These are phyloP conservation scores for Pichia californica DNA, from an alignment of 805 yeast genomes.

Conservation along the genomic window DNA sequence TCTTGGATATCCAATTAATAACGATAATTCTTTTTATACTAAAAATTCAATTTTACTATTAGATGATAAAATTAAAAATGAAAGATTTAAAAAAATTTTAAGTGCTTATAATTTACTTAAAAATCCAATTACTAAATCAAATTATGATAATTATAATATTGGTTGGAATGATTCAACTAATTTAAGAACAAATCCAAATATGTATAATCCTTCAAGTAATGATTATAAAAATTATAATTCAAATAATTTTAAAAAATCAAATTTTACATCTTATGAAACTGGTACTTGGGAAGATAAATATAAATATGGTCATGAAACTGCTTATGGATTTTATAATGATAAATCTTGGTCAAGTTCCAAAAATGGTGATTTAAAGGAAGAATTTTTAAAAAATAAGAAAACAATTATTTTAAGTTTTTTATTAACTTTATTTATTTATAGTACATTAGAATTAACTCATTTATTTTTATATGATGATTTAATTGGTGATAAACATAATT, in stretches of 20 bases:
- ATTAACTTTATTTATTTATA: constrained; percentile 23
- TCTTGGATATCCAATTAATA: constrained; percentile 16
- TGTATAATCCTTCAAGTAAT: constrained; percentile 16
- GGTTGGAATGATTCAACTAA: constrained; percentile 38
- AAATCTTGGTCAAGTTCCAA: constrained; percentile 22
- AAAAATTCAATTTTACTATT: constrained; percentile 6
- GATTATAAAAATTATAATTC: constrained; percentile 10
- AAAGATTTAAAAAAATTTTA: constrained; percentile 49
- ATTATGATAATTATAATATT: constrained; percentile 40
- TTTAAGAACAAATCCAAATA: constrained; percentile 18
- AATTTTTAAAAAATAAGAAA: constrained; percentile 23
- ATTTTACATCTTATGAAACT: constrained; percentile 14
- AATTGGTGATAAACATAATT: constrained; percentile 25
- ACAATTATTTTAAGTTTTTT: constrained; percentile 23
- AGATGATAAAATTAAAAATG: constrained; percentile 22
- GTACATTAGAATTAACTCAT: constrained; percentile 27
- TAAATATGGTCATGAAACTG: constrained; percentile 13
- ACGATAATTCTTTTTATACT: too few relatives aligned
- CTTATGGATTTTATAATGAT: constrained; percentile 25
- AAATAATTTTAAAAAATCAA: not conserved
- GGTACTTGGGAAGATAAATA: constrained; percentile 30
- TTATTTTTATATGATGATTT: constrained; percentile 26
- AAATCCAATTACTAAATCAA: constrained; percentile 35
- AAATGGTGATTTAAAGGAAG: constrained; percentile 23
- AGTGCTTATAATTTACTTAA: constrained; percentile 55